Evolutionary conservation across 1,139 yeast genomes (phyloP), one percentile per base, ranked within the genome.

Genomic region (Kluyveromyces sp.): DNA sequence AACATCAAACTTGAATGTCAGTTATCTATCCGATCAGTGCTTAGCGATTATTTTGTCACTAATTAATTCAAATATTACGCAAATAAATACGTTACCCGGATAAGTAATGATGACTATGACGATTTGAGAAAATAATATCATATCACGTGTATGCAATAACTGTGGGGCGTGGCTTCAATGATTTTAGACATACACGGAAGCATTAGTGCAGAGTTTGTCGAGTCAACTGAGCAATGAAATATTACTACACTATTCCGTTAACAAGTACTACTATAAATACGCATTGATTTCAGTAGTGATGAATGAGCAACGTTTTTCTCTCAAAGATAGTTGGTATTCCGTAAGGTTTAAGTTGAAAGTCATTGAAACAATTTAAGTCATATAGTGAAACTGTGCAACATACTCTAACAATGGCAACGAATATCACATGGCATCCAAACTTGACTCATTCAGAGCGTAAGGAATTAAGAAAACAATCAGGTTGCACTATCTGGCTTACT

Each of bases 391-490:
- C 15, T 5, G 7, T 27, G 50, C 46, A 48, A 34, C 7, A 34
- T 6, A 6, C 28, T 15, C 15, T 10, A 36, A 32, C 10, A 41
- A 90, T 89, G 97, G 94, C 96, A 59, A 82, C 96, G 45, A 90
- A 90, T 63, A 88, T 90, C 67, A 88, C 96, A 55, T 90, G 97
- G 97, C 97, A 90, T 70, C 80, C 79, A 54, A 92, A 94, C 62
- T 74, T 90, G 58, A 82, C 94, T 32, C 89, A 84, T 67, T 79
- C 74, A 26, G 96, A 90, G 69, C 83, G 97, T 60, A 67, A 77
- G 42, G 68, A 65, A 29, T 70, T 86, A 50, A 79, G 88, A 54
- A 81, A 82, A 52, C 97, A 90, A 71, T 76, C 76, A 52, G 97
- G 97, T 44, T 83, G 86, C 50, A 90, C 97, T 27, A 74, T 90